Evolutionary conservation across 1,284 basidiomycete genomes (phyloP).

Genomic region (Boletellus deceptivus): DNA sequence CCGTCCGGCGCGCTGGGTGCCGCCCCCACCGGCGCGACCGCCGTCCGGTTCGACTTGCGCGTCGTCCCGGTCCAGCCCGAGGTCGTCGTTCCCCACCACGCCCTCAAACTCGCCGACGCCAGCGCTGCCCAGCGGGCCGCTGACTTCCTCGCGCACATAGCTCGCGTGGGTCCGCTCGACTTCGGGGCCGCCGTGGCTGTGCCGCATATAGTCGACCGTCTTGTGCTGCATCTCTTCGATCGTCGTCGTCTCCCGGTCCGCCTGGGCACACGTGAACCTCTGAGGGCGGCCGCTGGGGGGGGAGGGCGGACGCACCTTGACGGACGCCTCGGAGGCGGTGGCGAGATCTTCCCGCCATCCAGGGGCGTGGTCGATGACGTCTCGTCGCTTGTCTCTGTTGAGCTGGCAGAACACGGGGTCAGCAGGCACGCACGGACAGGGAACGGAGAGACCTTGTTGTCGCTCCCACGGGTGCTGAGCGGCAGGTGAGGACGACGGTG

Average conservation of each 20-base stretch:
- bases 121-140: slow-evolving; percentile 41
- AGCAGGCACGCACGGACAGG: too few species aligned
- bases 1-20: too few species aligned
- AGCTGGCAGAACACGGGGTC: too few species aligned
- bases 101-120: slow-evolving; percentile 32
- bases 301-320: slow-evolving; percentile 51
- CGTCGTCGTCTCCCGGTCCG: slow-evolving; percentile 19
- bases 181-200: slow-evolving; percentile 33
- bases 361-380: slow-evolving; percentile 48
- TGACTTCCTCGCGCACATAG: slow-evolving; percentile 42
- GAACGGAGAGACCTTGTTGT: slow-evolving; percentile 45
- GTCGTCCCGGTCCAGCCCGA: slow-evolving; percentile 25
- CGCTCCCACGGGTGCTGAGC: slow-evolving; percentile 46
- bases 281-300: background rate
- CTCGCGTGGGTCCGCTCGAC: slow-evolving; percentile 35
- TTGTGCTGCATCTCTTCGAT: slow-evolving; percentile 35
- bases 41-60: slow-evolving; percentile 22
- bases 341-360: slow-evolving; percentile 77
- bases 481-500: background rate
- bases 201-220: slow-evolving; percentile 41
- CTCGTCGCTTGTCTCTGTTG: background rate
- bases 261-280: slow-evolving; percentile 11
- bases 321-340: slow-evolving; percentile 61
- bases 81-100: slow-evolving; percentile 30
- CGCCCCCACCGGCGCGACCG: slow-evolving; percentile 18